Conservation (phyloP, 208 protist species). For the Novymonas esmeraldas region DNA sequence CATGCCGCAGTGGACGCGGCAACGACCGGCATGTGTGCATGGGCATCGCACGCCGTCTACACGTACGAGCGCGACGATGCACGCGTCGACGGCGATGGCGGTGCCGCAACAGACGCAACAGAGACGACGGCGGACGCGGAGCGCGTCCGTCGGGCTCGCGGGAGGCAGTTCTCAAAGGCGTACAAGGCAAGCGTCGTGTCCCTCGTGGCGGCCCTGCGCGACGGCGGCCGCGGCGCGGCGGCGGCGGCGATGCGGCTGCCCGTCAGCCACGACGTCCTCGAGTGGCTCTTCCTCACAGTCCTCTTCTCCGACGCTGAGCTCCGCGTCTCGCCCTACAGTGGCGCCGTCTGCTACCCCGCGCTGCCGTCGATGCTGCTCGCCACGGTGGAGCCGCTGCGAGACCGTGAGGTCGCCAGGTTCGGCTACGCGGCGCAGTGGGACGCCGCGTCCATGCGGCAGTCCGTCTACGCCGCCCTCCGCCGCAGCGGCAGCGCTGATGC, state of each 20-base stretch:
- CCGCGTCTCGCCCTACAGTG: conserved; percentile 42
- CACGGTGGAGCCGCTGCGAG: conserved; percentile 17
- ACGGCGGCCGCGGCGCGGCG: background rate
- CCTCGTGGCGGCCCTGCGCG: conserved; percentile 12
- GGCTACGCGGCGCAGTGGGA: conserved; percentile 16
- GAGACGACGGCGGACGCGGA: too few relatives aligned
- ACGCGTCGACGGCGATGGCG: background rate
- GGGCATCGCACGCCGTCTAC: conserved; percentile 17
- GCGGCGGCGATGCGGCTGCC: conserved; percentile 8
- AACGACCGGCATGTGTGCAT: conserved; percentile 24
- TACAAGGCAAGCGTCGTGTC: conserved; percentile 18
- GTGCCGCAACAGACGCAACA: background rate
- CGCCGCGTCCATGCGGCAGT: background rate
- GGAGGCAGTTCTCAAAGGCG: conserved; percentile 1
- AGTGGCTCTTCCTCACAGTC: conserved; percentile 49
- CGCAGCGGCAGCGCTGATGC: background rate
- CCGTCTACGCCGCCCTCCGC: background rate
- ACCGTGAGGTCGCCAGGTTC: background rate
- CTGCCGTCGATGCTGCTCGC: conserved; percentile 58
- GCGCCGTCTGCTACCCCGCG: conserved; percentile 60
- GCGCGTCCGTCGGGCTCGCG: background rate
- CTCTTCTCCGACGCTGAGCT: conserved; percentile 67
- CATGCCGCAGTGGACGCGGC: conserved; percentile 11
- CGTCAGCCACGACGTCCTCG: conserved; percentile 19
- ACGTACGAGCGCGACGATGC: conserved; percentile 1